phyloP scores from a whole-genome alignment of 2,329 filamentous ascomycete species.

The Torrubiella hemipterigena region DNA sequence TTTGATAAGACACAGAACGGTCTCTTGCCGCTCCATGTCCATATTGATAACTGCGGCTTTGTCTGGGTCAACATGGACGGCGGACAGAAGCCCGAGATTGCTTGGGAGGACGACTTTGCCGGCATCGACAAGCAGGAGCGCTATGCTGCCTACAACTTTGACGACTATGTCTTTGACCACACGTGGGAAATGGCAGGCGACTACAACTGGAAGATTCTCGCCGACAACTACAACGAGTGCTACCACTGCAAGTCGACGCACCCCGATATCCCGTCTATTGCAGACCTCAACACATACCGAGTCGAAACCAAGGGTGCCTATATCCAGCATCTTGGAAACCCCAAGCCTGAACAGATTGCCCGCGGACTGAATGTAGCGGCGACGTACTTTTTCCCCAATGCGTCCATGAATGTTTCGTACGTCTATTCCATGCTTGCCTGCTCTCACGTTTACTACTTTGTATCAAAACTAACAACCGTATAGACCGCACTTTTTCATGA shows the following conservation, averaged over 20 bases:
- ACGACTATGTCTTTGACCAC: conserved; percentile 45
- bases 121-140: conserved; percentile 32
- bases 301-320: conserved; percentile 34
- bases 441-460: neutral
- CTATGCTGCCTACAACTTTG: conserved; percentile 33
- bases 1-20: conserved; percentile 41
- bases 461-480: neutral
- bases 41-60: conserved; percentile 35
- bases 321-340: conserved; percentile 37
- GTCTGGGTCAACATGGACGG: conserved; percentile 46
- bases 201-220: conserved; percentile 49
- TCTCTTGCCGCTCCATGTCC: conserved; percentile 36
- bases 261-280: conserved; percentile 43
- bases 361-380: conserved; percentile 31
- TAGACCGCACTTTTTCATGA: conserved; percentile 51
- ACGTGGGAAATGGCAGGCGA: conserved; percentile 43
- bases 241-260: conserved; percentile 51
- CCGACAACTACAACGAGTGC: conserved; percentile 56
- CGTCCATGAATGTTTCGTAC: conserved; percentile 37
- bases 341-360: conserved; percentile 33
- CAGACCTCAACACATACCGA: conserved; percentile 42
- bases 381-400: conserved; percentile 39
- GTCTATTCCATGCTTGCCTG: conserved; percentile 9
- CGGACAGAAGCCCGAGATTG: conserved; percentile 28
- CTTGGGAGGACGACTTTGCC: conserved; percentile 40